These are phyloP conservation scores for Saturnispora besseyi DNA, from an alignment of 805 yeast species.

Conservation along the genomic window DNA sequence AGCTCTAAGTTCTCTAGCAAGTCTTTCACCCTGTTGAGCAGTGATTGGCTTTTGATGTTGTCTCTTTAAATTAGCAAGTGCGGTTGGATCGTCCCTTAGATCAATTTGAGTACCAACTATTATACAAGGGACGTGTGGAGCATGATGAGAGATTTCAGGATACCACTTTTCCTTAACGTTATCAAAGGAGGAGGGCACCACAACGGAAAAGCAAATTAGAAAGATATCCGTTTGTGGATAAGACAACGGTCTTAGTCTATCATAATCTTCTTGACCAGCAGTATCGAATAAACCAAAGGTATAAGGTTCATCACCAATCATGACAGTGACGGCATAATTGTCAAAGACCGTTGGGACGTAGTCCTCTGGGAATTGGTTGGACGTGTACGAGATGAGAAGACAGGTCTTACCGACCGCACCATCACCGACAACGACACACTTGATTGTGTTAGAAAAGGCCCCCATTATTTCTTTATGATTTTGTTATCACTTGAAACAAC, in stretches of 20 bases:
- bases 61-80: slow-evolving; percentile 80
- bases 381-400: slow-evolving; percentile 88
- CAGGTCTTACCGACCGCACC: slow-evolving; percentile 99
- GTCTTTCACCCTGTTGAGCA: slow-evolving; percentile 79
- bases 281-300: slow-evolving; percentile 97
- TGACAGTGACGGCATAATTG: slow-evolving; percentile 87
- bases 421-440: slow-evolving; percentile 98
- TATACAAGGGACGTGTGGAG: slow-evolving; percentile 93
- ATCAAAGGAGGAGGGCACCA: slow-evolving; percentile 95
- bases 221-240: slow-evolving; percentile 97
- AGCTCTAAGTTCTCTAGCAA: slow-evolving; percentile 90
- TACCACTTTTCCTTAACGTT: slow-evolving; percentile 98
- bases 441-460: slow-evolving; percentile 36
- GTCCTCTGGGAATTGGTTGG: slow-evolving; percentile 95
- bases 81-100: slow-evolving; percentile 86
- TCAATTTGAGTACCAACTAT: slow-evolving; percentile 97
- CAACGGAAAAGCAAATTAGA: slow-evolving; percentile 90
- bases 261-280: slow-evolving; percentile 99
- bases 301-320: slow-evolving; percentile 97
- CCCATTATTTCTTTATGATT: slow-evolving; percentile 6
- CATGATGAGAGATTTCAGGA: slow-evolving; percentile 93
- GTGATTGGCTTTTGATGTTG: slow-evolving; percentile 84
- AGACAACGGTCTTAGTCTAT: slow-evolving; percentile 89
- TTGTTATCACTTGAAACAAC: background rate
- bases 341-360: slow-evolving; percentile 98